phyloP scores from a whole-genome alignment of 441 rosid genomes.

The Viola pubescens region DNA sequence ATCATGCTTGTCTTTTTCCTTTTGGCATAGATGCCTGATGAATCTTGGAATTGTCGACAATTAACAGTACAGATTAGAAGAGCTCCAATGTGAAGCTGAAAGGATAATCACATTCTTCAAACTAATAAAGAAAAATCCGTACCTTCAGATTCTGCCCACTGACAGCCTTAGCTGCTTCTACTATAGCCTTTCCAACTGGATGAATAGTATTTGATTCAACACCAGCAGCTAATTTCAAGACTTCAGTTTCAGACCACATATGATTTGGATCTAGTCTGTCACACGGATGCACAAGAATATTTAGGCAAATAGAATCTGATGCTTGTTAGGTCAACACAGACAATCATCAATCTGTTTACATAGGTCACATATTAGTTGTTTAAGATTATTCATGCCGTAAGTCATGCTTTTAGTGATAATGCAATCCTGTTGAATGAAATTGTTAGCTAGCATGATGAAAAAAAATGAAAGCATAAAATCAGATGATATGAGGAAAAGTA shows the following conservation, averaged over 20 bases:
- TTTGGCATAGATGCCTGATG: too few species aligned
- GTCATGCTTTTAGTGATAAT: neutral
- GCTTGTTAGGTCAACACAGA: neutral
- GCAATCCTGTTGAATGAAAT: neutral
- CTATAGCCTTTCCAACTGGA: conserved; percentile 93
- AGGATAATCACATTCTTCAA: conserved; percentile 6
- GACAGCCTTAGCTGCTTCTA: conserved; percentile 63
- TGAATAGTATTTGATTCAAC: conserved; percentile 89
- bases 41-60: too few species aligned
- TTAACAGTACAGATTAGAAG: too few species aligned
- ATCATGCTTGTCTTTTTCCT: too few species aligned
- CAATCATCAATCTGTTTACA: neutral
- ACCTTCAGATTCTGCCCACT: conserved; percentile 53
- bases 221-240: conserved; percentile 77
- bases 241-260: conserved; percentile 57
- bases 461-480: neutral
- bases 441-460: neutral
- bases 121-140: conserved; percentile 10
- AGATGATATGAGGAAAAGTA: conserved; percentile 9
- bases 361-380: too few species aligned
- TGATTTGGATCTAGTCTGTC: conserved; percentile 37
- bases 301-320: conserved; percentile 1
- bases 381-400: neutral
- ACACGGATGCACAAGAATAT: conserved; percentile 17
- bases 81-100: too few species aligned